Evolutionary conservation across 225 moss, liverwort and hornwort genomes (phyloP), one percentile per base, ranked within the genome.

Genomic region (Marchantia paleacea): DNA sequence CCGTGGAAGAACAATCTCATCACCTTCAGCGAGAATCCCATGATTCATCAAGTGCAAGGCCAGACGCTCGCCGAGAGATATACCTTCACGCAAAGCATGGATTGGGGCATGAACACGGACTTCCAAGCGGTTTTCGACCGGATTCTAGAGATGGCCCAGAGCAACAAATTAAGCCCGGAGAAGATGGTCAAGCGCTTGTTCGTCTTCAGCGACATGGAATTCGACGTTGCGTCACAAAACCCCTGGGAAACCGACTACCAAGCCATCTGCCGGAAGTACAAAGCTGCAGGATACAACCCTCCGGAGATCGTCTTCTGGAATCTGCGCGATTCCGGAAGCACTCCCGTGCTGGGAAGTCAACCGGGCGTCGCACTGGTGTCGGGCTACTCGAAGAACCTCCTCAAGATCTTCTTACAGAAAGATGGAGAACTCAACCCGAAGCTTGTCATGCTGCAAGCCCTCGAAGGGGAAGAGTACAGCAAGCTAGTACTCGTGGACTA

Each of bases 171-270:
- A 63, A 81, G 91, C 3, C 88, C 86, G 69, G 93, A 90, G 66
- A 90, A 89, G 82, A 96, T 96, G 93, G 86, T 96, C 68, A 92
- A 83, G 79, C 92, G 95, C 52, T 39, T 96, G 55, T 90, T 96
- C 72, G 90, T 96, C 52, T 96, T 96, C 80, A 85, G 91, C 81
- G 95, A 96, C 72, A 96, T 96, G 95, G 95, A 96, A 69, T 96
- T 96, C 49, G 92, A 96, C 79, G 0, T 8, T 12, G 95, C 95
- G 28, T 82, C 85, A 4, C 3, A 0, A 2, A 83, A 49, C n/a
- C 67, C 76, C 4, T 84, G 92, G 93, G 95, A 86, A 52, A 93
- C 92, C 52, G 95, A 96, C 75, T 93, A 93, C 82, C 24, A 79
- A 24, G 88, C 88, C 7, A 89, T 93, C 9, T 84, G 78, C 39